Evolutionary conservation across 495 filamentous ascomycete genomes (phyloP), one percentile per base, ranked within the genome.

Genomic region (Talaromyces borbonicus): DNA sequence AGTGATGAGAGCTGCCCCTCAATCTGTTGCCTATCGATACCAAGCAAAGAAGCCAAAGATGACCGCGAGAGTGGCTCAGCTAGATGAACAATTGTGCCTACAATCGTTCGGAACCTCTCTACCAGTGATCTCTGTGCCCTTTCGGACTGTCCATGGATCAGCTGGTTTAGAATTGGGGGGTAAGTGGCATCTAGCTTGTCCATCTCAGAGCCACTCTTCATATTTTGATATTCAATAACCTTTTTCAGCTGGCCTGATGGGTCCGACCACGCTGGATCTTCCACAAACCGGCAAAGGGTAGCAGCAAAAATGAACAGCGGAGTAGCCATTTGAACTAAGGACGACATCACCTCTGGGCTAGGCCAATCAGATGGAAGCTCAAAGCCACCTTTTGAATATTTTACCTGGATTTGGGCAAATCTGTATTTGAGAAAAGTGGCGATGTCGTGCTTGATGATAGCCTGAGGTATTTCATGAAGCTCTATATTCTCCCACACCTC

Each of bases 291-390:
- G 39, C 50, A 55, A 20, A 49, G 19, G 12, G 50, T 55, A 4
- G 51, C 51, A 11, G 51, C 44, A 27, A 32, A 27, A 31, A 55
- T 55, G 39, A 55, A 55, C 18, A 55, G 31, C 9, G 51, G 43
- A 29, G 26, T 27, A 15, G 51, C 23, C 32, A 48, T 55, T 20
- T 25, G 25, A 26, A 53, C 36, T 35, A 55, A 45, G 8, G 14
- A 12, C 8, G 53, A 3, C 0, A 55, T 46, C 0, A 5, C 41
- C 0, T 51, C 20, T 5, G 55, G 23, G 2, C 63, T 57, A 1
- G 72, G 74, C 74, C 69, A 78, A 24, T 56, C 52, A 9, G 8
- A 8, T 8, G 55, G 11, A 15, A 32, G 15, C n/a, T 33, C 6
- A 15, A 46, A 47, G 2, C 53, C 19, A 1, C 48, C 12, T 43